Evolutionary conservation across 2,329 filamentous ascomycete genomes (phyloP).

Genomic region (Aspergillus sp.): DNA sequence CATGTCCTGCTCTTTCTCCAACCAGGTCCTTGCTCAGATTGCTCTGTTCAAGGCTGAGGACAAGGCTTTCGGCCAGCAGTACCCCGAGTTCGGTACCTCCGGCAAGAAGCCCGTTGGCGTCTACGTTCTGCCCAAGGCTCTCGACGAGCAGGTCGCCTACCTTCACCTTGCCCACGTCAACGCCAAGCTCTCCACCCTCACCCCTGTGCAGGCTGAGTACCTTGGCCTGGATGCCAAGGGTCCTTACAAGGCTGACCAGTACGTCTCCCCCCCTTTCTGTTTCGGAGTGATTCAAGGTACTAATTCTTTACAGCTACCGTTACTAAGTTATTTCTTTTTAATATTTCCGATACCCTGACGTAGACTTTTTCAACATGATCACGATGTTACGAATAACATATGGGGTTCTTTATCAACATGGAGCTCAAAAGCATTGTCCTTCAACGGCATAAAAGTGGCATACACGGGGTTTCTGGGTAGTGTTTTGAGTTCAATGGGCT

Average conservation of each 20-base stretch:
- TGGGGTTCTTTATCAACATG: conserved; percentile 48
- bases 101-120: conserved; percentile 90
- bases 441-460: conserved; percentile 61
- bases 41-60: conserved; percentile 94
- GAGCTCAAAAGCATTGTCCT: conserved; percentile 59
- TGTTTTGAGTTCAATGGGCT: conserved; percentile 33
- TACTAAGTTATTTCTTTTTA: conserved; percentile 60
- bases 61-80: conserved; percentile 86
- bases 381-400: conserved; percentile 64
- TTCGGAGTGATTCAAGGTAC: background rate
- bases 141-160: conserved; percentile 96
- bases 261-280: conserved; percentile 38
- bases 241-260: conserved; percentile 96
- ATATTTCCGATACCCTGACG: conserved; percentile 42
- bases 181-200: conserved; percentile 88
- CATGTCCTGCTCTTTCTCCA: conserved; percentile 99
- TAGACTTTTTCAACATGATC: conserved; percentile 60
- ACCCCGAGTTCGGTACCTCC: conserved; percentile 91
- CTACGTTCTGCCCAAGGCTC: conserved; percentile 97
- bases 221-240: conserved; percentile 83
- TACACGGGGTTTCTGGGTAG: conserved; percentile 39
- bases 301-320: conserved; percentile 55
- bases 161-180: conserved; percentile 94
- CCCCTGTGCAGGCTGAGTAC: conserved; percentile 88
- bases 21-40: conserved; percentile 99